Evolutionary conservation across 768 basidiomycete genomes (phyloP).

Genomic region (Pisolithus marmoratus): DNA sequence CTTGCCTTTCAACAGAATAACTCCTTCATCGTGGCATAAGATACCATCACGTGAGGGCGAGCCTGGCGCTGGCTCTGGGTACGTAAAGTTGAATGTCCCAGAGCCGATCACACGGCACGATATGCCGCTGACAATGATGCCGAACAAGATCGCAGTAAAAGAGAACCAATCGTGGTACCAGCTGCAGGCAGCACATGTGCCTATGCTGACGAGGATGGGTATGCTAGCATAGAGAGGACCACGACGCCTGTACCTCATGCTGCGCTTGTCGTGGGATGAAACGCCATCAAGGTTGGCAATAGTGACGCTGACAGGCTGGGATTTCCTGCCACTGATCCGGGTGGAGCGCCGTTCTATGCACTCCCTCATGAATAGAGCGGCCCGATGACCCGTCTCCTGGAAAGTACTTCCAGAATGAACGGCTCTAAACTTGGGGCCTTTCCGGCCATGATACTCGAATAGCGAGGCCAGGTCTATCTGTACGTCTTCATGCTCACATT

Average conservation of each 20-base stretch:
- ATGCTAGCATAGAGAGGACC: conserved; percentile 5
- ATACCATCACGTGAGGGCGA: conserved; percentile 24
- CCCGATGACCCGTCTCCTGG: conserved; percentile 24
- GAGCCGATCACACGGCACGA: conserved; percentile 22
- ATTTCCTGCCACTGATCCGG: conserved; percentile 9
- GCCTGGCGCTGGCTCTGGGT: conserved; percentile 8
- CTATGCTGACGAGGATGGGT: conserved; percentile 21
- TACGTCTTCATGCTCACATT: too few species aligned
- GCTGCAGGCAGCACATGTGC: conserved; percentile 18
- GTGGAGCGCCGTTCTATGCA: conserved; percentile 6
- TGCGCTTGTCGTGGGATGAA: conserved; percentile 1
- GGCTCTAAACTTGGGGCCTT: conserved; percentile 25
- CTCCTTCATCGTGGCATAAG: conserved; percentile 11
- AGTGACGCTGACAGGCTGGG: conserved; percentile 10
- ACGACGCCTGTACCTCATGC: background rate
- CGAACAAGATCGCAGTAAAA: conserved; percentile 24
- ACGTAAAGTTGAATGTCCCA: conserved; percentile 14
- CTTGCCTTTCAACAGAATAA: conserved; percentile 24
- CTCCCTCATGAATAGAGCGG: conserved; percentile 15
- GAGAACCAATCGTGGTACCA: conserved; percentile 24
- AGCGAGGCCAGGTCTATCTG: background rate
- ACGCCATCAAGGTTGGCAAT: conserved; percentile 12
- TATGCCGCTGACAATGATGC: conserved; percentile 26
- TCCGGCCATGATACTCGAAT: conserved; percentile 20
- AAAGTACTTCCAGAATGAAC: conserved; percentile 21